Evolutionary conservation across 192 early-diverging fungal genomes (phyloP), one percentile per base, ranked within the genome.

Genomic region (Coemansia sp.): DNA sequence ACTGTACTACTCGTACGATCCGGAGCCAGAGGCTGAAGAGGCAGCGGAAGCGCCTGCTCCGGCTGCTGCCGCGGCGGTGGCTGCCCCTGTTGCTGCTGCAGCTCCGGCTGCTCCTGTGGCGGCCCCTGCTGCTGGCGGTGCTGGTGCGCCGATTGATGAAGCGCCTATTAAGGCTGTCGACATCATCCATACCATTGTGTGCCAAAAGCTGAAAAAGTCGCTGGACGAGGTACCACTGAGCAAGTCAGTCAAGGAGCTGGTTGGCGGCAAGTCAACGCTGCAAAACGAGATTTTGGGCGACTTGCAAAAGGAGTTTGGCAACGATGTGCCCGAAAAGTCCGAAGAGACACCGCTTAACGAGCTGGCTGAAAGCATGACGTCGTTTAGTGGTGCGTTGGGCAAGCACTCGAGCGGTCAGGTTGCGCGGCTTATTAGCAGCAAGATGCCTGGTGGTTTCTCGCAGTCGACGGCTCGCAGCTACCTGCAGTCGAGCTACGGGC

Each of bases 211-310:
- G 58, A 97, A 97, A 84, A 97, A 95, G 84, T 68, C 90, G 1
- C 76, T 93, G 4, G 83, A 85, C 26, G 93, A 97, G 58, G 81
- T 97, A 48, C 88, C 92, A 12, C 69, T 87, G 28, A 53, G 48
- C 61, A 74, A 74, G 84, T 86, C 88, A 60, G 73, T 79, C 64
- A 79, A 97, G 84, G 95, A 97, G 68, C 87, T 97, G 26, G 93
- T 95, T 46, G 93, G 91, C 56, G 95, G 95, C 73, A 97, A 97
- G 82, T 93, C 91, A 6, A 97, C 95, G 51, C 82, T 96, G 47
- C 93, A 96, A 71, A 96, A 96, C 82, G 94, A 96, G 71, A 93
- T 96, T 53, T 84, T 96, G 61, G 94, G 94, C 71, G 94, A 68
- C 38, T 28, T 68, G 54, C 67, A 68, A 38, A 68, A 68, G 60